Evolutionary conservation across 2,329 filamentous ascomycete species (phyloP), one percentile per base, ranked within the genome.

Genomic region (Geosmithia morbida): DNA sequence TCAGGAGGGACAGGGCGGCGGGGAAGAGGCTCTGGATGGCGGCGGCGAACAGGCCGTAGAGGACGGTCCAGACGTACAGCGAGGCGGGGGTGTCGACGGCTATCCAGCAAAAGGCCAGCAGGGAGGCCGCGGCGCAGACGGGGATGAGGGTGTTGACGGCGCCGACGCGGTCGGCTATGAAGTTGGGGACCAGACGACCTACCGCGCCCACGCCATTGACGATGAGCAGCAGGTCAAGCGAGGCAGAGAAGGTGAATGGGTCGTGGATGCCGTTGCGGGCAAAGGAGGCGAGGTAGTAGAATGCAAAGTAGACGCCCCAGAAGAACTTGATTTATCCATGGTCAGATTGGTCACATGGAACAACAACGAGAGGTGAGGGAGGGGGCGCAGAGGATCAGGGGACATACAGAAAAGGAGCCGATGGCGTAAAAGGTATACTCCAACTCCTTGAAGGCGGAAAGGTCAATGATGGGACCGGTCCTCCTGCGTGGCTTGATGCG

Each of bases 191-290:
- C 11, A 81, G 47, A 1, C 80, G 72, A n/a, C 76, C 77, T 3
- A 73, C 49, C 10, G 74, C 49, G 2, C 79, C 77, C n/a, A 78
- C 66, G 26, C 73, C 77, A 59, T 83, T 85, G 56, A 82, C 64
- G 16, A 83, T 63, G 16, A 83, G 66, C 16, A 85, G 63, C 10
- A 83, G 59, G 54, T 79, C 72, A 48, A 82, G 69, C 5, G 75
- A 68, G 40, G 65, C 62, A 4, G 60, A 61, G 56, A 70, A 72
- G 7, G 58, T 57, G 30, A 71, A 57, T 22, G 65, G 58, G 42
- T 65, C 60, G 17, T 58, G 56, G 5, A 58, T 56, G 30, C 65
- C 58, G 41, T 65, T 60, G 19, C 66, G 63, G 46, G 61, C 63
- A 58, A 68, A 77, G 0, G 68, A 64, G 0, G 70, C 61, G 30